These are phyloP conservation scores for Thelonectria discophora DNA, from an alignment of 2,329 filamentous ascomycete species.

Conservation along the genomic window DNA sequence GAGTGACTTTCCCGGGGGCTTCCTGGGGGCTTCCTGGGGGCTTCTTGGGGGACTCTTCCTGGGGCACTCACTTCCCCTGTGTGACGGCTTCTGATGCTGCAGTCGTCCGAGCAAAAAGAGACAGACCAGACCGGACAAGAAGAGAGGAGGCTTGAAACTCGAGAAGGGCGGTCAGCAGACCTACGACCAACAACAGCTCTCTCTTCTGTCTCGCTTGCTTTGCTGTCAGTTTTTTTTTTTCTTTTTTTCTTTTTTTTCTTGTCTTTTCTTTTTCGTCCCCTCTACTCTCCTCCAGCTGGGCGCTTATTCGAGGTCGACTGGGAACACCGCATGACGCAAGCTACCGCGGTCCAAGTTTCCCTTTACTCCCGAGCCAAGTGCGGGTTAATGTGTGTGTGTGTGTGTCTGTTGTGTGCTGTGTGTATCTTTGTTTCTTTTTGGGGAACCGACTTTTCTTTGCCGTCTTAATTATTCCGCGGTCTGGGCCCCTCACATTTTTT, in stretches of 20 bases:
- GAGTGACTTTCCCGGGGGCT: too few species aligned
- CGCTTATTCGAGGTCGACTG: slow-evolving; percentile 25
- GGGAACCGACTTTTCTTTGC: too few species aligned
- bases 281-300: slow-evolving; percentile 4
- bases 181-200: not conserved
- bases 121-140: too few species aligned
- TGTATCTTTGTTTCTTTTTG: slow-evolving; percentile 2
- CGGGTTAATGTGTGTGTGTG: too few species aligned
- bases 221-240: not conserved
- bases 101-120: slow-evolving; percentile 25
- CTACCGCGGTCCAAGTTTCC: slow-evolving; percentile 1
- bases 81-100: slow-evolving; percentile 32
- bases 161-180: slow-evolving; percentile 22
- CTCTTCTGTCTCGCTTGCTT: too few species aligned
- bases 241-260: not conserved
- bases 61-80: slow-evolving; percentile 32
- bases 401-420: too few species aligned
- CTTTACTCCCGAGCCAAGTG: slow-evolving; percentile 11
- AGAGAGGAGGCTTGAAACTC: not conserved
- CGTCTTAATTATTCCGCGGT: too few species aligned
- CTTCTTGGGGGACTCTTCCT: too few species aligned
- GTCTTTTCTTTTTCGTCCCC: not conserved
- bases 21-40: too few species aligned
- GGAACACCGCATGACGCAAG: slow-evolving; percentile 25
- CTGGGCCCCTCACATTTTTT: too few species aligned